Conservation (phyloP, 352 stramenopile genomes). For the Phytophthora podocarpi region DNA sequence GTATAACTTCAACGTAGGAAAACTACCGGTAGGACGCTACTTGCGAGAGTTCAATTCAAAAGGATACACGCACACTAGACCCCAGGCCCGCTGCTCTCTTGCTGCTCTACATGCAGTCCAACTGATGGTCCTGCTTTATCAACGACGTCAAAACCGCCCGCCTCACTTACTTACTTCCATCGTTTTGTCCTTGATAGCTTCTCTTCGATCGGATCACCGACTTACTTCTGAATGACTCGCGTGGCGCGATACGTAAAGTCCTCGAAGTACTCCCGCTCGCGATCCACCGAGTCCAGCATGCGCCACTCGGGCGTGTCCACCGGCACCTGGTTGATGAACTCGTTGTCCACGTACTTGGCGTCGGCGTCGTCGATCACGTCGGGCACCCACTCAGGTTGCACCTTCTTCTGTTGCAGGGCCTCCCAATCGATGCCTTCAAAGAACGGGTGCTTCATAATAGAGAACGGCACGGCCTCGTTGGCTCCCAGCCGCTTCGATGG, state of each 20-base stretch:
- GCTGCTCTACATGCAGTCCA: constrained; percentile 30
- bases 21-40: too few relatives aligned
- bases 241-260: constrained; percentile 87
- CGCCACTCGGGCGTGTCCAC: constrained; percentile 90
- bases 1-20: too few relatives aligned
- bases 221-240: constrained; percentile 75
- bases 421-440: constrained; percentile 91
- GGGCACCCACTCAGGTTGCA: constrained; percentile 81
- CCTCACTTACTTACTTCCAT: constrained; percentile 26
- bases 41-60: constrained; percentile 33
- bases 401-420: constrained; percentile 75
- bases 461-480: constrained; percentile 81
- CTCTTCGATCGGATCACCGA: not conserved
- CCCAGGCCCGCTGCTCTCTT: constrained; percentile 21
- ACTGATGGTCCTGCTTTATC: constrained; percentile 13
- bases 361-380: constrained; percentile 85
- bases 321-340: constrained; percentile 87
- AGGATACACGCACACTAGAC: constrained; percentile 19
- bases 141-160: constrained; percentile 22
- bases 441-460: constrained; percentile 90
- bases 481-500: constrained; percentile 70
- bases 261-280: constrained; percentile 83
- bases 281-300: constrained; percentile 89
- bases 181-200: constrained; percentile 1
- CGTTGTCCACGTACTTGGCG: constrained; percentile 89